Conservation (phyloP, 257 asterid species). For the Fraxinus americana region DNA sequence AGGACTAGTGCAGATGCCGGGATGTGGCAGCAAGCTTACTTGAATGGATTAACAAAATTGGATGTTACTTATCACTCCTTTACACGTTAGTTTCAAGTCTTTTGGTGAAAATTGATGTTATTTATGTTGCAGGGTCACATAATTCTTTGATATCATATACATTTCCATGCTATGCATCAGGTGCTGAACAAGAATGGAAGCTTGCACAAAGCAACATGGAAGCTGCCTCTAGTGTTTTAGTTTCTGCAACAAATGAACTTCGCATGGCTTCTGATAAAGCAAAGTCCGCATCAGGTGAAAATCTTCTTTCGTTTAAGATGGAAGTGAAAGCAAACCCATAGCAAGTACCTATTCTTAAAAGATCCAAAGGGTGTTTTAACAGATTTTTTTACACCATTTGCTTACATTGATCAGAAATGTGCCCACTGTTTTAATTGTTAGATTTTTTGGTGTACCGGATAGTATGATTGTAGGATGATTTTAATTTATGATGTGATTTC, state of each 20-base stretch:
- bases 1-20: conserved; percentile 70
- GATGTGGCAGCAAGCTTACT: conserved; percentile 85
- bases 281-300: conserved; percentile 83
- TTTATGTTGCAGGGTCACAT: conserved; percentile 26
- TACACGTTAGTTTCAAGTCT: conserved; percentile 60
- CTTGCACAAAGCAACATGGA: conserved; percentile 88
- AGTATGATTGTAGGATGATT: neutral
- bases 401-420: conserved; percentile 7
- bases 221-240: conserved; percentile 83
- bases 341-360: conserved; percentile 14
- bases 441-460: conserved; percentile 20
- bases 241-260: conserved; percentile 85
- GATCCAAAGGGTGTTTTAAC: conserved; percentile 23
- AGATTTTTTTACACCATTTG: conserved; percentile 19
- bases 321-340: conserved; percentile 20
- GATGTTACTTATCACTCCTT: conserved; percentile 82
- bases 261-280: conserved; percentile 71
- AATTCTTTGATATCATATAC: conserved; percentile 28
- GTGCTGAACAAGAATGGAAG: conserved; percentile 96
- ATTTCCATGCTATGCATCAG: conserved; percentile 44
- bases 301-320: conserved; percentile 20
- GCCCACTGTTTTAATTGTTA: conserved; percentile 4
- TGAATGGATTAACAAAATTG: conserved; percentile 67
- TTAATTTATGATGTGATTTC: neutral
- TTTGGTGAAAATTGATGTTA: conserved; percentile 13